phyloP scores from a whole-genome alignment of 2,329 filamentous ascomycete species.

The Fusarium keratoplasticum region DNA sequence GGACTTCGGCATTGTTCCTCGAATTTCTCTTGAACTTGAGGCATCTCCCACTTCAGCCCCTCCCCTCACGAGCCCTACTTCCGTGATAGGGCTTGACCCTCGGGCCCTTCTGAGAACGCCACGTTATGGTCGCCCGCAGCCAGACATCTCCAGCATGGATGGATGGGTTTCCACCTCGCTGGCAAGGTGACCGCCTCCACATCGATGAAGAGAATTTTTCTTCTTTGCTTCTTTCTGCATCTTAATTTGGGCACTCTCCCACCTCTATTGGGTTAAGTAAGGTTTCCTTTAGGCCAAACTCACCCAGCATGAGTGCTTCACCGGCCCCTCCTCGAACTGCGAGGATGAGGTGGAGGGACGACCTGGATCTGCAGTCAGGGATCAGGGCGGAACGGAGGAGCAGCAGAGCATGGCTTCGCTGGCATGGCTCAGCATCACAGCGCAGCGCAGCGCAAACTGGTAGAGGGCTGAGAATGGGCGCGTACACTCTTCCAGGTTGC shows the following conservation, averaged over 20 bases:
- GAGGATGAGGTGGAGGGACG: conserved; percentile 36
- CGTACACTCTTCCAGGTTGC: neutral
- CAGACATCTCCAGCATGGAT: conserved; percentile 21
- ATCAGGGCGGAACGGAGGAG: conserved; percentile 32
- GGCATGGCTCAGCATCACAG: conserved; percentile 16
- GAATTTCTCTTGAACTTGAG: conserved; percentile 15
- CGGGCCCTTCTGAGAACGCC: conserved; percentile 39
- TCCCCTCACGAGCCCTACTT: conserved; percentile 22
- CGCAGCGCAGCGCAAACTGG: neutral
- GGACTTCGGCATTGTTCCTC: conserved; percentile 19
- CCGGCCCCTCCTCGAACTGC: conserved; percentile 15
- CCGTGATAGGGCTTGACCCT: conserved; percentile 34
- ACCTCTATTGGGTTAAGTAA: conserved; percentile 14
- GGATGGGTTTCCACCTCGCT: conserved; percentile 42
- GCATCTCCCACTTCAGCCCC: conserved; percentile 19
- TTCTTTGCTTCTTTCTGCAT: conserved; percentile 24
- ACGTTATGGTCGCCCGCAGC: conserved; percentile 40
- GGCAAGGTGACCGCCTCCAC: conserved; percentile 44
- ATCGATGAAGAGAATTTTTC: conserved; percentile 40
- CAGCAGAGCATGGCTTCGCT: conserved; percentile 14
- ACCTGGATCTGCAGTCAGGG: conserved; percentile 45
- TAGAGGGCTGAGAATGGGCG: neutral
- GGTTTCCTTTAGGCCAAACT: conserved; percentile 24
- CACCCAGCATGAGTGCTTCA: conserved; percentile 26
- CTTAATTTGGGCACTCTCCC: conserved; percentile 19